phyloP scores from a whole-genome alignment of 1,139 yeast genomes.

The Blastobotrys raffinosifermentans region DNA sequence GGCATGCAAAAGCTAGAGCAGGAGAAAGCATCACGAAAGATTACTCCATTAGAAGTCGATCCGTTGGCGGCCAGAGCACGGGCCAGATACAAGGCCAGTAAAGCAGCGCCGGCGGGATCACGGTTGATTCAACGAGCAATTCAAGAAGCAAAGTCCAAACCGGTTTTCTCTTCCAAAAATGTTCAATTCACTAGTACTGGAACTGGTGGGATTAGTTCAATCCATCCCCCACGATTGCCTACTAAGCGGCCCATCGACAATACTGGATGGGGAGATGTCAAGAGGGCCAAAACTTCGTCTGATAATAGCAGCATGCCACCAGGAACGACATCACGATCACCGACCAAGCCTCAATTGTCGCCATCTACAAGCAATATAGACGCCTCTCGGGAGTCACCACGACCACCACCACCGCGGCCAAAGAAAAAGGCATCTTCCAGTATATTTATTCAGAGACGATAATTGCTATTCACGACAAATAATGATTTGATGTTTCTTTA shows the following conservation, averaged over 20 bases:
- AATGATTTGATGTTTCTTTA: neutral
- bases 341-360: too few relatives aligned
- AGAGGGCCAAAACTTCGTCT: too few relatives aligned
- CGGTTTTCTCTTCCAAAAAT: constrained; percentile 23
- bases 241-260: too few relatives aligned
- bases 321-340: neutral
- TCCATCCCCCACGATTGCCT: too few relatives aligned
- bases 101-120: constrained; percentile 19
- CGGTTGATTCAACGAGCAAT: constrained; percentile 20
- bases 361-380: too few relatives aligned
- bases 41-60: constrained; percentile 24
- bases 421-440: neutral
- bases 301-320: neutral
- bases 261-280: too few relatives aligned
- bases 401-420: neutral
- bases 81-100: constrained; percentile 13
- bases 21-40: constrained; percentile 23
- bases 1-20: constrained; percentile 19
- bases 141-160: constrained; percentile 14
- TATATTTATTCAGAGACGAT: neutral
- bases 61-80: constrained; percentile 18
- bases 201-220: too few relatives aligned
- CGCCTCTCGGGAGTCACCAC: neutral
- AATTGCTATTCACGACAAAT: neutral
- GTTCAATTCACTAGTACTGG: constrained; percentile 17